Percentiles rank a stretch among this genome's conserved stretches.
Evolutionary conservation across 108 stramenopile species (phyloP).

Genomic region (Cyclotella kingstonii): DNA sequence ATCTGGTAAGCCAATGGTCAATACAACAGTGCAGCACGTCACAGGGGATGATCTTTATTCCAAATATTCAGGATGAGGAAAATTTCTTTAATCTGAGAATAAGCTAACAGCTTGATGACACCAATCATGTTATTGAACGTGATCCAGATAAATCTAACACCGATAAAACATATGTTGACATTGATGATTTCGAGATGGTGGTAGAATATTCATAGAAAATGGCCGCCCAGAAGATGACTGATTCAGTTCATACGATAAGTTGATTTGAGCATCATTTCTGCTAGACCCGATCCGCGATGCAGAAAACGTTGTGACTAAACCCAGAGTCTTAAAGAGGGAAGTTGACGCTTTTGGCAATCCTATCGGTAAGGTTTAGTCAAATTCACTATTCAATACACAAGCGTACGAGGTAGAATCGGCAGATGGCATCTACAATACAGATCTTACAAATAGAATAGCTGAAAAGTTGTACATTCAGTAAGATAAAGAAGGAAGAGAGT

Average conservation of each 20-base stretch:
- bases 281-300: background rate
- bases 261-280: background rate
- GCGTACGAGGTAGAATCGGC: slow-evolving; percentile 43
- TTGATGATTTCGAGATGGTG: background rate
- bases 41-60: slow-evolving; percentile 20
- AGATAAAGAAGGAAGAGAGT: slow-evolving; percentile 33
- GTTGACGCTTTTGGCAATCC: slow-evolving; percentile 6
- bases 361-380: slow-evolving; percentile 30
- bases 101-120: background rate
- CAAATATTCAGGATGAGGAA: background rate
- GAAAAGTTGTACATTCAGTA: slow-evolving; percentile 37
- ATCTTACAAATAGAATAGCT: slow-evolving; percentile 41
- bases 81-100: background rate
- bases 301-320: background rate
- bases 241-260: background rate
- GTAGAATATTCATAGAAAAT: background rate
- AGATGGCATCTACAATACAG: slow-evolving; percentile 25
- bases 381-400: slow-evolving; percentile 43
- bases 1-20: slow-evolving; percentile 18
- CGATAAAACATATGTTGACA: background rate
- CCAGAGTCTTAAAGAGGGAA: background rate
- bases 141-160: background rate
- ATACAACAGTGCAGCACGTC: slow-evolving; percentile 35
- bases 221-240: background rate
- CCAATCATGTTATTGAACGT: background rate